Evolutionary conservation across 306 rosid species (phyloP).

Genomic region (Vigna angularis): DNA sequence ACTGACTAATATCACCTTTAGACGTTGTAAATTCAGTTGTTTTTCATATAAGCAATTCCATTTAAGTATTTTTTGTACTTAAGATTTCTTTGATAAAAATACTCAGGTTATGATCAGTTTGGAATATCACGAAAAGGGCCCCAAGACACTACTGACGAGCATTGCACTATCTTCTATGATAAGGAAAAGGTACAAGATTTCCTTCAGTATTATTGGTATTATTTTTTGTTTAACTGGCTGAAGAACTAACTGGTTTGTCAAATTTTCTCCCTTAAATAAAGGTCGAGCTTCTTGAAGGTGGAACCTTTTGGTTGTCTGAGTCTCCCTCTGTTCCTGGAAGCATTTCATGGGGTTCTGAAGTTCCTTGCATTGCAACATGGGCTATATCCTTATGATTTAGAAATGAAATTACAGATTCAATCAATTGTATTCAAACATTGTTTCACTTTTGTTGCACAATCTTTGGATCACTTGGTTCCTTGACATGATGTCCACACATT

Average conservation of each 20-base stretch:
- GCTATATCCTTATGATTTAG: conserved; percentile 82
- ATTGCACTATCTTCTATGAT: conserved; percentile 95
- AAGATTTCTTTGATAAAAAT: conserved; percentile 29
- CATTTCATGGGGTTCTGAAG: conserved; percentile 94
- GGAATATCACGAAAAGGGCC: conserved; percentile 91
- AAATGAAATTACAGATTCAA: conserved; percentile 20
- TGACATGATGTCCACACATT: conserved; percentile 99
- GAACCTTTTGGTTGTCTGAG: conserved; percentile 98
- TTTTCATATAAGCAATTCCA: conserved; percentile 1
- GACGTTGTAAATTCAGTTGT: background rate
- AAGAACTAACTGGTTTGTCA: conserved; percentile 11
- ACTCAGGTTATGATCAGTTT: conserved; percentile 87
- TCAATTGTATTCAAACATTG: conserved; percentile 37
- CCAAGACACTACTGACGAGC: conserved; percentile 81
- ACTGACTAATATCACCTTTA: conserved; percentile 15
- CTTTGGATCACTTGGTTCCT: conserved; percentile 57
- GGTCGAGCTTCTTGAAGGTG: conserved; percentile 97
- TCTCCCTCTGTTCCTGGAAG: conserved; percentile 99
- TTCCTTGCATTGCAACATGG: conserved; percentile 96
- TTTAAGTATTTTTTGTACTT: conserved; percentile 29
- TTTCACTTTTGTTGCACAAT: conserved; percentile 36
- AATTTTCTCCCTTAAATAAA: conserved; percentile 46
- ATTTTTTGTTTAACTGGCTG: conserved; percentile 2
- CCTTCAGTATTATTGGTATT: conserved; percentile 27
- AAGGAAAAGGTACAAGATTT: conserved; percentile 71